A percentile compares a stretch with the other conserved stretches of the same genome.
phyloP scores from a whole-genome alignment of 2,329 filamentous ascomycete species.

The Myrmaecium sp. region DNA sequence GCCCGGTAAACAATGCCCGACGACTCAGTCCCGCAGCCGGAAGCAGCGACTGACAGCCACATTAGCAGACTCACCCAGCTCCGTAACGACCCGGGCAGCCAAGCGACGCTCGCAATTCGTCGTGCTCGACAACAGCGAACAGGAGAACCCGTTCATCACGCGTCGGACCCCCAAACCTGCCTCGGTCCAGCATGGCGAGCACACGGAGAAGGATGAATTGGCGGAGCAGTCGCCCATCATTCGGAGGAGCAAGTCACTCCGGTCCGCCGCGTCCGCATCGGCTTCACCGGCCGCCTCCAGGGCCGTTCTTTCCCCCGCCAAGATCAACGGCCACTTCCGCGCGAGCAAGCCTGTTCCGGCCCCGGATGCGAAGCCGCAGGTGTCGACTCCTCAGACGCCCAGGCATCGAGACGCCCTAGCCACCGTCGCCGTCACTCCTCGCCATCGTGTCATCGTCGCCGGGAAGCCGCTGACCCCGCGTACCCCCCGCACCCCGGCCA shows the following conservation, averaged over 20 bases:
- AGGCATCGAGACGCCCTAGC: slow-evolving; percentile 65
- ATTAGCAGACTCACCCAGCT: too few relatives aligned
- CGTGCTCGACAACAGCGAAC: slow-evolving; percentile 46
- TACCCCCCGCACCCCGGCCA: slow-evolving; percentile 64
- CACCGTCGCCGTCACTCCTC: slow-evolving; percentile 58
- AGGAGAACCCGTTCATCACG: slow-evolving; percentile 40
- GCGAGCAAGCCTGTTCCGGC: slow-evolving; percentile 30
- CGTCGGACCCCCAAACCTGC: slow-evolving; percentile 14
- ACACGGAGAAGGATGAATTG: slow-evolving; percentile 29
- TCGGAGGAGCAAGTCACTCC: slow-evolving; percentile 14
- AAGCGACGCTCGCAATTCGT: slow-evolving; percentile 28
- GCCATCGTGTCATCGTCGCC: slow-evolving; percentile 64
- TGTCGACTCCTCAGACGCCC: slow-evolving; percentile 47
- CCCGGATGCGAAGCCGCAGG: slow-evolving; percentile 24
- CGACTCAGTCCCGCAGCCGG: too few relatives aligned
- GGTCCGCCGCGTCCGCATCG: slow-evolving; percentile 32
- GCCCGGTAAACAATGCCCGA: too few relatives aligned
- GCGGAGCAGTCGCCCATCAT: slow-evolving; percentile 18
- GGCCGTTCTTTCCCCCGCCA: slow-evolving; percentile 26
- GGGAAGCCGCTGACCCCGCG: slow-evolving; percentile 60
- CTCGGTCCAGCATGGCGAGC: slow-evolving; percentile 23
- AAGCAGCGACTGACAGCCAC: too few relatives aligned
- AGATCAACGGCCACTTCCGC: slow-evolving; percentile 28
- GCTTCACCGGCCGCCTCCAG: slow-evolving; percentile 19
- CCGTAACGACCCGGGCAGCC: slow-evolving; percentile 17